Evolutionary conservation across 2,329 filamentous ascomycete species (phyloP).

Genomic region (Alternaria sp.): DNA sequence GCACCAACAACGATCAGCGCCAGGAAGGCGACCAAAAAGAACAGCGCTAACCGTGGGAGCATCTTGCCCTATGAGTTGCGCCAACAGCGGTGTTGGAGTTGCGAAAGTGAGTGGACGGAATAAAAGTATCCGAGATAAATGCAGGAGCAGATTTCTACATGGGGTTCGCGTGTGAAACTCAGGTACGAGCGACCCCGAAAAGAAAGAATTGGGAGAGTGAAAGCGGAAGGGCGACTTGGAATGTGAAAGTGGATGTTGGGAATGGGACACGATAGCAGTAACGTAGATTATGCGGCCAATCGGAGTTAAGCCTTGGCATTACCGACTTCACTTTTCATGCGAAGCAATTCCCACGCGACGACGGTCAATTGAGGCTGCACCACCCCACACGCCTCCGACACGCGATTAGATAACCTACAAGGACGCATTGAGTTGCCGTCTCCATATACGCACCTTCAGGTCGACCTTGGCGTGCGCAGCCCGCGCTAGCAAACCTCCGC

Average conservation of each 20-base stretch:
- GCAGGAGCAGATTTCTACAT: slow-evolving; percentile 21
- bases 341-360: slow-evolving; percentile 5
- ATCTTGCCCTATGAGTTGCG: slow-evolving; percentile 42
- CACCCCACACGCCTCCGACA: slow-evolving; percentile 1
- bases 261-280: slow-evolving; percentile 37
- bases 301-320: slow-evolving; percentile 35
- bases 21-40: slow-evolving; percentile 53
- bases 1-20: slow-evolving; percentile 55
- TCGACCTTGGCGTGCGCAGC: not conserved
- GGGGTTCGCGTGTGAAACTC: slow-evolving; percentile 5
- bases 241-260: slow-evolving; percentile 17
- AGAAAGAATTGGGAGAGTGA: not conserved
- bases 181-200: slow-evolving; percentile 9
- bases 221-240: slow-evolving; percentile 4
- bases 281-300: slow-evolving; percentile 32
- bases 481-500: slow-evolving; percentile 8
- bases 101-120: slow-evolving; percentile 28
- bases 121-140: slow-evolving; percentile 15
- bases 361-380: slow-evolving; percentile 18
- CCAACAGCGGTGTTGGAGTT: slow-evolving; percentile 16
- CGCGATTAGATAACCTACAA: not conserved
- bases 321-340: slow-evolving; percentile 30
- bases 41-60: slow-evolving; percentile 52
- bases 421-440: slow-evolving; percentile 32
- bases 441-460: not conserved